A percentile compares a stretch with the other conserved stretches of the same genome.
Evolutionary conservation across 2,329 filamentous ascomycete species (phyloP).

Genomic region (Daldinia eschscholtzii): DNA sequence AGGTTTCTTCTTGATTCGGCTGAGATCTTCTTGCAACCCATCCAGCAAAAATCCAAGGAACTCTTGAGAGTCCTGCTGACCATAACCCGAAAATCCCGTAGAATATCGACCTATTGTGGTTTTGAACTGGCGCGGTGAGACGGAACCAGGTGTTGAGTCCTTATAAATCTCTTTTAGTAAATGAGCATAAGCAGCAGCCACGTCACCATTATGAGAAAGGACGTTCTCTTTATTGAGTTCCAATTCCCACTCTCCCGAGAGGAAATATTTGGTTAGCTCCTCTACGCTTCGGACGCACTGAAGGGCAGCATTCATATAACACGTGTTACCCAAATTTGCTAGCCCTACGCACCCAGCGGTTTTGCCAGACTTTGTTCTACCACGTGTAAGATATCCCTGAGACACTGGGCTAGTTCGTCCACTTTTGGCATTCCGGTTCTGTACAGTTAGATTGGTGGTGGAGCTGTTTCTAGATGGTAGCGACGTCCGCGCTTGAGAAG

Average conservation of each 20-base stretch:
- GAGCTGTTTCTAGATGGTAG: conserved; percentile 55
- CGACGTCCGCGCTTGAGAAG: conserved; percentile 49
- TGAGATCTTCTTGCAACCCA: conserved; percentile 93
- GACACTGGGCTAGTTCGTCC: conserved; percentile 77
- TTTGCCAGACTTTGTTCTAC: conserved; percentile 76
- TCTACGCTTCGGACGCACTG: conserved; percentile 95
- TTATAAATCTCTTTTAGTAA: conserved; percentile 84
- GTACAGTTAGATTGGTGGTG: conserved; percentile 52
- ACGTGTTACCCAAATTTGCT: conserved; percentile 94
- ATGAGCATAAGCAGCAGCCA: conserved; percentile 85
- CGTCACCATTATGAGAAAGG: conserved; percentile 84
- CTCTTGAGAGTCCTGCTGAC: conserved; percentile 97
- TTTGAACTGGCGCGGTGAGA: conserved; percentile 87
- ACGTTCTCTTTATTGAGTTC: conserved; percentile 91
- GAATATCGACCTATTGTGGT: conserved; percentile 82
- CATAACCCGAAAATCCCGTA: conserved; percentile 90
- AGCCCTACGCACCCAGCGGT: conserved; percentile 84
- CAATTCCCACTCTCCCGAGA: conserved; percentile 77
- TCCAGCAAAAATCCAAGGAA: conserved; percentile 96
- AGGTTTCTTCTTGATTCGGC: conserved; percentile 93
- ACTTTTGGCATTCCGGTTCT: conserved; percentile 64
- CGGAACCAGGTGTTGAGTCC: conserved; percentile 72
- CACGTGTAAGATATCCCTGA: conserved; percentile 74
- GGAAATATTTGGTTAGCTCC: conserved; percentile 92
- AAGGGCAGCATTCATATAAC: conserved; percentile 98